These are phyloP conservation scores for Myxozyma kluyveri DNA, from an alignment of 805 yeast species.

Conservation along the genomic window DNA sequence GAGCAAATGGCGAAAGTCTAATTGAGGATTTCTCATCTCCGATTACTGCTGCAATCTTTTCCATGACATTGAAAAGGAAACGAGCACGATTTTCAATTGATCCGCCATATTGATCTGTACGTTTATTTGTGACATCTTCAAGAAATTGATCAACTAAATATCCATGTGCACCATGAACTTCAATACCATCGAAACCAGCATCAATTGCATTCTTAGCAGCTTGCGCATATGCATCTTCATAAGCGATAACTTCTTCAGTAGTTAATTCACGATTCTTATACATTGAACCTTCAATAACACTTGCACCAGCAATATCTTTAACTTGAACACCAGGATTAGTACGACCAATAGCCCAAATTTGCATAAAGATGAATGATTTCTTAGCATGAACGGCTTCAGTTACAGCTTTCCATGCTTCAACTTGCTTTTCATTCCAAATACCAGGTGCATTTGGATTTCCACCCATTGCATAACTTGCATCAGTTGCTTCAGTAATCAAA, in stretches of 20 bases:
- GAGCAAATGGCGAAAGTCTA: conserved; percentile 43
- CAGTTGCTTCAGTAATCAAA: conserved; percentile 59
- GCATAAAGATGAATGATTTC: conserved; percentile 42
- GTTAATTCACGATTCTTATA: conserved; percentile 19
- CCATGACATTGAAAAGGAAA: conserved; percentile 52
- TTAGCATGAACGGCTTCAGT: conserved; percentile 49
- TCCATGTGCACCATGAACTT: conserved; percentile 65
- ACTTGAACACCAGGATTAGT: conserved; percentile 34
- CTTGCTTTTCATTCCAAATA: conserved; percentile 71
- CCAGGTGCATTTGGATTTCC: conserved; percentile 40
- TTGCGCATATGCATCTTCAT: conserved; percentile 45
- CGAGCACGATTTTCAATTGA: conserved; percentile 55
- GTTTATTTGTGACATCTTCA: conserved; percentile 45
- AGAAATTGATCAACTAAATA: conserved; percentile 51
- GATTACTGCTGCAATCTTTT: conserved; percentile 49
- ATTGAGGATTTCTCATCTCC: conserved; percentile 46
- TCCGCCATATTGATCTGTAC: conserved; percentile 66
- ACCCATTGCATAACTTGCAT: conserved; percentile 44
- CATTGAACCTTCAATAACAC: conserved; percentile 9
- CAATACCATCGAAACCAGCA: conserved; percentile 62
- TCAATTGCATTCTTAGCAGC: conserved; percentile 55
- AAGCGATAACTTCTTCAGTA: conserved; percentile 45
- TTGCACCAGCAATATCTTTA: conserved; percentile 42
- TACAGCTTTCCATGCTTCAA: conserved; percentile 71
- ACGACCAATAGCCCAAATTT: conserved; percentile 52